Evolutionary conservation across 495 filamentous ascomycete species (phyloP).

Genomic region (Hypomontagnella monticulosa): DNA sequence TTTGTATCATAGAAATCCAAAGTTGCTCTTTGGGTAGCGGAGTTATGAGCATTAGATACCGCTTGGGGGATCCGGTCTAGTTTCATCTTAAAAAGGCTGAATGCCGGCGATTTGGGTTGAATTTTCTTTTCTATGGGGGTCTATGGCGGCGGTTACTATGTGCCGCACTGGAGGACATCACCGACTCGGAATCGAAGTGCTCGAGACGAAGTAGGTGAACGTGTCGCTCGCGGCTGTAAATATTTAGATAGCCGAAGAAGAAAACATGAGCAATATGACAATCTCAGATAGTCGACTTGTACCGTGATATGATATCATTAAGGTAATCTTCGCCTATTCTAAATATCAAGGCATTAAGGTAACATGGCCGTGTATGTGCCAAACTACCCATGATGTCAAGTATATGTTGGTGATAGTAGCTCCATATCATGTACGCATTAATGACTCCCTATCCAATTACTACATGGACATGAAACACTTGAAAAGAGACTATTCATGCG

Average conservation of each 20-base stretch:
- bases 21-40: constrained; percentile 40
- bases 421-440: no score
- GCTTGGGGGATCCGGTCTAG: constrained; percentile 12
- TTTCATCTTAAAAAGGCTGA: constrained; percentile 20
- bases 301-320: no score
- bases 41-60: constrained; percentile 48
- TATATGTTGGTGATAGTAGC: no score
- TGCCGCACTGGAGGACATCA: constrained; percentile 40
- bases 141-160: constrained; percentile 29
- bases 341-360: no score
- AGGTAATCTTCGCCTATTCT: no score
- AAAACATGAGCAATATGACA: constrained; percentile 23
- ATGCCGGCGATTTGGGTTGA: constrained; percentile 28
- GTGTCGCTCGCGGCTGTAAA: constrained; percentile 47
- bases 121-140: constrained; percentile 21
- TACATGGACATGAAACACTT: no score
- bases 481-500: no score
- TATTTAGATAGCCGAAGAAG: constrained; percentile 42
- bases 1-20: constrained; percentile 52
- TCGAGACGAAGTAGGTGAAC: constrained; percentile 46
- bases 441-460: no score
- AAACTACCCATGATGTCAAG: no score
- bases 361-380: no score
- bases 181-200: constrained; percentile 50
- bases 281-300: no score